Conservation (phyloP, 1,284 basidiomycete species). For the Rhodotorula sp. region DNA sequence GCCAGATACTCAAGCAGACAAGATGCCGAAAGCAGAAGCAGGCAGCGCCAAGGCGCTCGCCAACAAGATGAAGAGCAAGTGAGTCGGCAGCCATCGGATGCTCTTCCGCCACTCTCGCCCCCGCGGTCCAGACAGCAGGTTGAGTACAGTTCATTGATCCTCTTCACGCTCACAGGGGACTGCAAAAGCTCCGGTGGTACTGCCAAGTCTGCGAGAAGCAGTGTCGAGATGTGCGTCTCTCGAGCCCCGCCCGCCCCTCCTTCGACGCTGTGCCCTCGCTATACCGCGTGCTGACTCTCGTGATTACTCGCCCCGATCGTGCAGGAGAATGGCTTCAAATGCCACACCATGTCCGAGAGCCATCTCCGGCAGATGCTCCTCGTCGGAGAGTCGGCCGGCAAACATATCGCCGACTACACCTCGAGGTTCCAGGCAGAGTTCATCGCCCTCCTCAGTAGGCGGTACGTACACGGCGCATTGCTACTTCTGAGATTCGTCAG, state of each 20-base stretch:
- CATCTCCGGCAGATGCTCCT: constrained; percentile 96
- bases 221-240: constrained; percentile 57
- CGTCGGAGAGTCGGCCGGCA: constrained; percentile 81
- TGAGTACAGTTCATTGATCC: too few species aligned
- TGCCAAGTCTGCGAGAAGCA: constrained; percentile 94
- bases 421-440: constrained; percentile 88
- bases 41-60: constrained; percentile 68
- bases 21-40: constrained; percentile 34
- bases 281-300: not conserved
- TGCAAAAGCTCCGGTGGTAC: constrained; percentile 90
- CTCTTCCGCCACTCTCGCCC: not conserved
- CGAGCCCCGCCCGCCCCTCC: not conserved
- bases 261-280: too few species aligned
- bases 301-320: not conserved
- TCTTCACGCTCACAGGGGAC: constrained; percentile 50
- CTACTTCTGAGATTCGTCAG: too few species aligned
- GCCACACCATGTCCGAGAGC: constrained; percentile 74
- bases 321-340: constrained; percentile 94
- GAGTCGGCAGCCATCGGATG: not conserved
- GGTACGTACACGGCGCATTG: constrained; percentile 53
- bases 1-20: not conserved
- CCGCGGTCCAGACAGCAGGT: too few species aligned
- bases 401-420: constrained; percentile 88
- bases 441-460: constrained; percentile 76
- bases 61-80: constrained; percentile 93